Percentiles rank a stretch among this genome's conserved stretches.
These are phyloP conservation scores for Chlorella vulgaris DNA, from an alignment of 139 green algal genomes.

Conservation along the genomic window DNA sequence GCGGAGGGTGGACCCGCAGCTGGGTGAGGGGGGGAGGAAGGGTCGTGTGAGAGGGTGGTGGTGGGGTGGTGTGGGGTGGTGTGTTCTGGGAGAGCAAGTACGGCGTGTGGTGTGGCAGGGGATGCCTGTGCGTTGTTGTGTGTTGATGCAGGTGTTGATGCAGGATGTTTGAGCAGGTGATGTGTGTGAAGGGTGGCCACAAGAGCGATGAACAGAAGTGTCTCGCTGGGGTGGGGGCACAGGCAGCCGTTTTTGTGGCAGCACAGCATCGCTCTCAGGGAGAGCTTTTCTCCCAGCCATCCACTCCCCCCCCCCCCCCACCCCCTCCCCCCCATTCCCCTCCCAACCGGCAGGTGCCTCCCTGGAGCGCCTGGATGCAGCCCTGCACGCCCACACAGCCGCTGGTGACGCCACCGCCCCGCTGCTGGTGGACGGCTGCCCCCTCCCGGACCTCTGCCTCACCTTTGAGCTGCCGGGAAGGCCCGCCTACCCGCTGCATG, in stretches of 20 bases:
- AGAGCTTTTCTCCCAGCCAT: not conserved
- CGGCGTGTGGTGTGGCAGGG: no score
- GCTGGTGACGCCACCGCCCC: not conserved
- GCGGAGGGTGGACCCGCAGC: conserved; percentile 68
- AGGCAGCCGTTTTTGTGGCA: no score
- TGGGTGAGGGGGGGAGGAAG: conserved; percentile 50
- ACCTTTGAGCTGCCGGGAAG: conserved; percentile 89
- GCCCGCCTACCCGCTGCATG: conserved; percentile 16
- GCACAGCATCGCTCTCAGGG: no score
- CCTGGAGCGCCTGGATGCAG: conserved; percentile 74
- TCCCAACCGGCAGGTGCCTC: conserved; percentile 32
- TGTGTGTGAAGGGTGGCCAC: no score
- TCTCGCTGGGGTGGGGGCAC: no score
- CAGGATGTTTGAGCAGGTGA: no score
- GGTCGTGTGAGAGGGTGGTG: not conserved
- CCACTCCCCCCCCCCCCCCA: not conserved
- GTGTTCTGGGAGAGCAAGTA: no score
- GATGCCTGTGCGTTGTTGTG: no score
- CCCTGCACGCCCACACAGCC: conserved; percentile 36
- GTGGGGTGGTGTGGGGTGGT: not conserved
- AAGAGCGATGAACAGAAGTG: no score
- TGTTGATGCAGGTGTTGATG: no score
- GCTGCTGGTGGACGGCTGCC: conserved; percentile 75
- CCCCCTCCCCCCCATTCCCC: not conserved
- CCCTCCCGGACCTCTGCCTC: conserved; percentile 93